Evolutionary conservation across 2,329 filamentous ascomycete genomes (phyloP).

Genomic region (Penicillium expansum): DNA sequence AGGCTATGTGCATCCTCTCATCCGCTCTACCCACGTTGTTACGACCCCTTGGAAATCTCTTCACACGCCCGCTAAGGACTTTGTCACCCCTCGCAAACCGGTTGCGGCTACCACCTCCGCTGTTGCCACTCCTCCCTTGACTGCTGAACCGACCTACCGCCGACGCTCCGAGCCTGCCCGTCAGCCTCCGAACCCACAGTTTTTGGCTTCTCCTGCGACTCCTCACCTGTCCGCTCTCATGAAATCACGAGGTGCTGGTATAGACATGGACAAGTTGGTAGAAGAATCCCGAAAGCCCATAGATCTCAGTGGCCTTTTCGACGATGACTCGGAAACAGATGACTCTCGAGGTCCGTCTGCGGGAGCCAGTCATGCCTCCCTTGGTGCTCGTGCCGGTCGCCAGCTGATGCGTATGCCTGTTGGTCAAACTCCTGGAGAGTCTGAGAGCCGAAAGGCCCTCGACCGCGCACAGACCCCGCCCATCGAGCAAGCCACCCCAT

Average conservation of each 20-base stretch:
- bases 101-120: conserved; percentile 13
- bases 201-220: conserved; percentile 57
- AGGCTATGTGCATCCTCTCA: conserved; percentile 62
- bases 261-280: conserved; percentile 60
- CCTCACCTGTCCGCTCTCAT: conserved; percentile 68
- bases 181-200: conserved; percentile 37
- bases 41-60: conserved; percentile 9
- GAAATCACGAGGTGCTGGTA: conserved; percentile 58
- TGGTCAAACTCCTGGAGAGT: conserved; percentile 47
- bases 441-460: conserved; percentile 59
- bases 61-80: conserved; percentile 10
- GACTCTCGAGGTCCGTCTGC: conserved; percentile 19
- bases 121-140: conserved; percentile 28
- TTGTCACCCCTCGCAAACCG: conserved; percentile 22
- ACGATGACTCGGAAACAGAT: conserved; percentile 40
- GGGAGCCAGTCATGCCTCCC: conserved; percentile 19
- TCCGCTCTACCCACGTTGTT: conserved; percentile 54
- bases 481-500: conserved; percentile 42
- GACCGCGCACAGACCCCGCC: conserved; percentile 41
- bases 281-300: conserved; percentile 51
- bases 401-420: conserved; percentile 59
- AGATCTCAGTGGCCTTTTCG: conserved; percentile 40
- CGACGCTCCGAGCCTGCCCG: conserved; percentile 19
- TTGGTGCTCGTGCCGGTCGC: conserved; percentile 32
- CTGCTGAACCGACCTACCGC: conserved; percentile 6